Percentiles rank a stretch among this genome's conserved stretches.
Evolutionary conservation across 208 protist genomes (phyloP).

Genomic region (Herpetomonas samuelpessoai): DNA sequence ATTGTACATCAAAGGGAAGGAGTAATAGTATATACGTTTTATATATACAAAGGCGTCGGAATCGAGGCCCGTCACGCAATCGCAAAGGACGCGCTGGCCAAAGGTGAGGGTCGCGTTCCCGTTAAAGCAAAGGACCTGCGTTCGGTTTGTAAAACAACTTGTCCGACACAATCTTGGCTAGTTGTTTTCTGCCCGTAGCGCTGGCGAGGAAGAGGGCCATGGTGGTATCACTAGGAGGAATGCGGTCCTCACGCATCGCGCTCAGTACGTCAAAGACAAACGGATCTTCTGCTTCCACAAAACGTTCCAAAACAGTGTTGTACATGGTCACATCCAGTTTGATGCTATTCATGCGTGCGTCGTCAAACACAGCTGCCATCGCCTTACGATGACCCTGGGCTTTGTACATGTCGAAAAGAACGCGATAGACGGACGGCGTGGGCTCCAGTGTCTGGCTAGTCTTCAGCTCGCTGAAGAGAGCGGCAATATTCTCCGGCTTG

Average conservation of each 20-base stretch:
- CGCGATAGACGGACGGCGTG: constrained; percentile 50
- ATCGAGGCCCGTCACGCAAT: too few relatives aligned
- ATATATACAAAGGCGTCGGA: background rate
- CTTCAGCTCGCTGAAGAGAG: constrained; percentile 68
- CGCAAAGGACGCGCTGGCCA: too few relatives aligned
- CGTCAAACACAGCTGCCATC: constrained; percentile 60
- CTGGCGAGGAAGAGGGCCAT: constrained; percentile 70
- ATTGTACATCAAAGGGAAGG: too few relatives aligned
- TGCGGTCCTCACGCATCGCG: constrained; percentile 72
- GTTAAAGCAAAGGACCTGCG: background rate
- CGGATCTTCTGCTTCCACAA: constrained; percentile 31
- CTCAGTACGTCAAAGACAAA: constrained; percentile 76
- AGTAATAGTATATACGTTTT: background rate
- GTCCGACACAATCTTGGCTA: constrained; percentile 36
- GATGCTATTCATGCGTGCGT: constrained; percentile 70
- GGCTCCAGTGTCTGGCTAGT: constrained; percentile 43
- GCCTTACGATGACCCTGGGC: constrained; percentile 24
- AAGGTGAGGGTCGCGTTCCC: too few relatives aligned
- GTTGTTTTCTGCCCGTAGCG: constrained; percentile 36
- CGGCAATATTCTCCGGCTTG: constrained; percentile 37
- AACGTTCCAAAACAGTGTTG: constrained; percentile 76
- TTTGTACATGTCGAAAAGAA: constrained; percentile 61
- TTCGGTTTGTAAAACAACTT: constrained; percentile 25
- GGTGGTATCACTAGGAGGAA: constrained; percentile 55
- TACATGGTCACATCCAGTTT: constrained; percentile 53